Percentiles rank a stretch among this genome's conserved stretches.
These are phyloP conservation scores for Globisporangium parvum DNA, from an alignment of 352 stramenopile species.

Conservation along the genomic window DNA sequence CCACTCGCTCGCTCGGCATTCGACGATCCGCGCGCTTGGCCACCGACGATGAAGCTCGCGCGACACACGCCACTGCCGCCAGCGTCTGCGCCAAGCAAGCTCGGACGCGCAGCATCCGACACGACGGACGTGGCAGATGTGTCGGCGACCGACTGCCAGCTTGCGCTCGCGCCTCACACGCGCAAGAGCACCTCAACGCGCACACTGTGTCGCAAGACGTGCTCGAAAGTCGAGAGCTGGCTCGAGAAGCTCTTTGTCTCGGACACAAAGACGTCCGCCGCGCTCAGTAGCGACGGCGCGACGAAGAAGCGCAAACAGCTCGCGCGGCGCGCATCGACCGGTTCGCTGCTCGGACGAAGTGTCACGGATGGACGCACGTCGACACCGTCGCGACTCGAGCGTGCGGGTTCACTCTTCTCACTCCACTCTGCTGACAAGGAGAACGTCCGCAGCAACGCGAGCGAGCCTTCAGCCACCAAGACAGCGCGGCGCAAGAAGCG, in stretches of 20 bases:
- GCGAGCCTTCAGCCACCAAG: neutral
- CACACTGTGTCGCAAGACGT: slow-evolving; percentile 3
- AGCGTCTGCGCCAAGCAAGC: neutral
- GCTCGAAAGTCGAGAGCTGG: slow-evolving; percentile 5
- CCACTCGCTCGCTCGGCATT: too few species aligned
- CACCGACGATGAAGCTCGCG: neutral
- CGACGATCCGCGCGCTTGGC: too few species aligned
- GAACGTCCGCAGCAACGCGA: neutral
- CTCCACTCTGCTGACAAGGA: neutral
- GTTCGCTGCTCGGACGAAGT: neutral
- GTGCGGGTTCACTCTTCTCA: slow-evolving; percentile 3
- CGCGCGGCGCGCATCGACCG: slow-evolving; percentile 4
- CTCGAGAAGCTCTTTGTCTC: slow-evolving; percentile 3
- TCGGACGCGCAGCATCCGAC: neutral
- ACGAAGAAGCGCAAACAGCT: neutral
- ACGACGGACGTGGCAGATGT: neutral
- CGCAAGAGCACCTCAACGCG: neutral
- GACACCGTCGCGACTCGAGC: neutral
- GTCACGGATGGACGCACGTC: neutral
- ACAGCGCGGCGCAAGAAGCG: too few species aligned
- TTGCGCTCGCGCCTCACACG: neutral
- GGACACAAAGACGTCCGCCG: neutral
- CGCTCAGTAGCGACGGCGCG: neutral
- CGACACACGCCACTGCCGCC: neutral
- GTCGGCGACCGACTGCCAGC: neutral